Evolutionary conservation across 2,329 filamentous ascomycete genomes (phyloP).

Genomic region (Hirsutella rhossiliensis): DNA sequence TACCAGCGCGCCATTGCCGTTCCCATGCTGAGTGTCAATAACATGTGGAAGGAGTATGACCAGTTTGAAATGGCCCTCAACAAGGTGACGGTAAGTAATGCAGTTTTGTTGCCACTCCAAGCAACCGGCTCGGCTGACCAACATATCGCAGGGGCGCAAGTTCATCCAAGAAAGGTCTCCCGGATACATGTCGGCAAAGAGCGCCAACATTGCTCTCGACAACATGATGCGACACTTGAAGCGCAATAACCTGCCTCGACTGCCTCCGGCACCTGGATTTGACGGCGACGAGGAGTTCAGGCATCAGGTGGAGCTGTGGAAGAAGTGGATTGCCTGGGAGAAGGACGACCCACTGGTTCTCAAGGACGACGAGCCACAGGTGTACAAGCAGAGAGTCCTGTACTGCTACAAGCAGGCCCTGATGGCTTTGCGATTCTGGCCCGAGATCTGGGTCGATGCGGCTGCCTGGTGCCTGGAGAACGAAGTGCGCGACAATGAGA

Average conservation of each 20-base stretch:
- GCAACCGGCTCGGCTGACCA: slow-evolving; percentile 5
- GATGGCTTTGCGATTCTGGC: slow-evolving; percentile 90
- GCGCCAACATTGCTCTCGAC: slow-evolving; percentile 79
- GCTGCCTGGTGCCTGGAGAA: slow-evolving; percentile 87
- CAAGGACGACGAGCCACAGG: slow-evolving; percentile 64
- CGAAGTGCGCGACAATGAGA: slow-evolving; percentile 48
- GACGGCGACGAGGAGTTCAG: slow-evolving; percentile 77
- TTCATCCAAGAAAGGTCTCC: slow-evolving; percentile 88
- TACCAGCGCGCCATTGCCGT: slow-evolving; percentile 85
- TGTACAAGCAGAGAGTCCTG: slow-evolving; percentile 67
- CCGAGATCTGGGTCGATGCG: slow-evolving; percentile 90
- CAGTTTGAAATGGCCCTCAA: slow-evolving; percentile 90
- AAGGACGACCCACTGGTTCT: slow-evolving; percentile 84
- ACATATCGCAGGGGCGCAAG: slow-evolving; percentile 62
- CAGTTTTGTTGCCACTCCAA: not conserved
- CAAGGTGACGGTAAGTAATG: slow-evolving; percentile 64
- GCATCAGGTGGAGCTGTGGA: slow-evolving; percentile 81
- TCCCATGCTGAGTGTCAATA: slow-evolving; percentile 72
- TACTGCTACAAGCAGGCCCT: slow-evolving; percentile 90
- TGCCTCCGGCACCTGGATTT: slow-evolving; percentile 77
- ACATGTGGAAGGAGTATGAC: slow-evolving; percentile 95
- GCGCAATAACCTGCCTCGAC: slow-evolving; percentile 64
- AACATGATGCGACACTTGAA: slow-evolving; percentile 70
- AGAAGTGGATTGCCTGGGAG: slow-evolving; percentile 90
- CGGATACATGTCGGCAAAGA: slow-evolving; percentile 91